Evolutionary conservation across 495 filamentous ascomycete genomes (phyloP), one percentile per base, ranked within the genome.

Genomic region (Aspergillus panamensis): DNA sequence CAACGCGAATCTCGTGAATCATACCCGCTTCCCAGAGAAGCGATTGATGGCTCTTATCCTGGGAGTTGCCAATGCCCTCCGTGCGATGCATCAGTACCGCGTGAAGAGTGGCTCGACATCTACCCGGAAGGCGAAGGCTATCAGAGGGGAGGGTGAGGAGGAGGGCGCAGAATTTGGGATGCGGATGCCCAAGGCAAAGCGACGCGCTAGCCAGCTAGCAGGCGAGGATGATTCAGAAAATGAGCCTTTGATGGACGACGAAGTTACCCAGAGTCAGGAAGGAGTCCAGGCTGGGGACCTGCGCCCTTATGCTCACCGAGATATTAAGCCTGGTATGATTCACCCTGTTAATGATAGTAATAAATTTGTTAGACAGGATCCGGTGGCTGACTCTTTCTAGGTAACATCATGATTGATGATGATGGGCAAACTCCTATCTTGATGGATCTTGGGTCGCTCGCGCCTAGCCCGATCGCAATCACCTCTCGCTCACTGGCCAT

Each of bases 1-100:
- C 78, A 98, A 98, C 67, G 94, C 94, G 58, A 98, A 98, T 72
- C 74, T 97, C 49, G 92, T 98, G 77, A 97, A 98, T 71, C 91
- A 96, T 61, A 90, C 89, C n/a, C 82, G 79, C 48, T 97, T 98
- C 66, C 94, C 94, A 0, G 92, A 96, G 77, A 84, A 86, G 72
- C 78, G 84, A 60, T 75, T 98, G 47, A 92, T 97, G 93, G 78
- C 83, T 61, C 70, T 98, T 64, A 96, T 97, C 65, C 76, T 96
- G 33, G 94, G 94, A 7, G 92, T 98, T 4, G 96, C 94, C 62
- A 80, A 85, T 58, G 95, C 92, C 14, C 72, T 98, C 50, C 87
- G 84, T 66, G 82, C 89, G 13, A 96, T 98, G 87, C 94, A 98
- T 73, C 83, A 91, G 58, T 96, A 97, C 69, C 79, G 80, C 10